Base-by-base conservation (phyloP, 202 grass and related monocot genomes). In the Saccharum hybrid region DNA sequence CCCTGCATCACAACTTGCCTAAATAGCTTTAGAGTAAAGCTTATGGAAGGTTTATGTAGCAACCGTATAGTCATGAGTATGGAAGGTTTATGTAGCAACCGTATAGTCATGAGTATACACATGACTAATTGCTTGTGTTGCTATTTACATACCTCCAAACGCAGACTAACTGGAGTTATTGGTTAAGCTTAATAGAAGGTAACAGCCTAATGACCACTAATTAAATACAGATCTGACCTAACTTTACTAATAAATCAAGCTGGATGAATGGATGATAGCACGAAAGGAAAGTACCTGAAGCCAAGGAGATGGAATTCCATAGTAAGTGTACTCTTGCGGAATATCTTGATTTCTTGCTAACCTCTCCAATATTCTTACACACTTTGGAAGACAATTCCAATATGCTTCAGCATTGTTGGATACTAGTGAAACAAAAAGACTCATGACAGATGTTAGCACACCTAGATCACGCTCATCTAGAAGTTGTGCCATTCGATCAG, bases 271-370 rank as follows among this genome's bases (percentile, higher is more conserved):
- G 68, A 52, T 69, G 45, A 66, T 62, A 10, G 10, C 38, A 78
- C 22, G 11, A 75, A 69, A 78, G 16, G 64, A 43, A 88, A 82
- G 49, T 71, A 98, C 96, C 93, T 98, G 96, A 88, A 98, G 96
- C 96, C 96, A 98, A 82, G 96, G 96, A 84, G 96, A 98, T 84
- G 96, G 96, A 68, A 98, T 98, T 88, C 96, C 96, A 69, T 98
- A 98, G 63, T 98, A 98, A 52, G 96, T 96, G 71, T 98, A 98
- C 78, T 98, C 96, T 66, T 92, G 96, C 34, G 93, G 93, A 86
- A 98, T 87, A 90, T 98, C 96, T 96, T 98, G 96, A 61, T 98
- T 98, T 86, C 93, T 93, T 12, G 96, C 93, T 86, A 98, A 86
- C 59, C 89, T 90, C 86, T 98, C 96, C 85, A 98, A 74, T 88